A percentile compares a stretch with the other conserved stretches of the same genome.
Conservation (phyloP, 78 protist genomes). For the Pelomyxa schiedti region DNA sequence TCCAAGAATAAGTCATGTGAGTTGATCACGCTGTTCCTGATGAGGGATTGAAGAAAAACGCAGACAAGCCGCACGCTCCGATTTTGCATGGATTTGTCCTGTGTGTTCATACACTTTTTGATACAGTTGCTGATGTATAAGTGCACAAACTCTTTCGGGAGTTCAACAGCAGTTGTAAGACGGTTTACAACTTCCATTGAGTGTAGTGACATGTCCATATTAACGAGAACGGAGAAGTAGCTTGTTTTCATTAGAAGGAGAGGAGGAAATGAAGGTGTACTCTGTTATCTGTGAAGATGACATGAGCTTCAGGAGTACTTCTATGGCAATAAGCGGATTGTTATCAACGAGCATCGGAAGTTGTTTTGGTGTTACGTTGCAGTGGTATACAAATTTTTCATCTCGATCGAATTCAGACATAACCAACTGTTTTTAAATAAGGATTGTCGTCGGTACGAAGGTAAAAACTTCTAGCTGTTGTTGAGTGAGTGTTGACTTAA, state of each 20-base stretch:
- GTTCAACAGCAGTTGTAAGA: constrained; percentile 66
- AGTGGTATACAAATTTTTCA: constrained; percentile 40
- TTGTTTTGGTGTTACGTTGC: constrained; percentile 56
- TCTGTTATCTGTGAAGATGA: constrained; percentile 41
- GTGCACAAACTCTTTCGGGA: constrained; percentile 72
- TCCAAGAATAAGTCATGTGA: constrained; percentile 45
- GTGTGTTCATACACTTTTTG: constrained; percentile 45
- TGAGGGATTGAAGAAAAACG: constrained; percentile 75
- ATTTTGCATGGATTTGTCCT: constrained; percentile 61
- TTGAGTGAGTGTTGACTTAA: no score
- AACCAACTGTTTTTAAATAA: no score
- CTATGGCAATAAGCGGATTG: constrained; percentile 74
- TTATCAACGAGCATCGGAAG: constrained; percentile 71
- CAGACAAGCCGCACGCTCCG: constrained; percentile 77
- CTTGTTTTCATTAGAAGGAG: background rate
- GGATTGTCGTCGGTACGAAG: no score
- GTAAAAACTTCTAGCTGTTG: no score
- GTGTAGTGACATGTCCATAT: constrained; percentile 49
- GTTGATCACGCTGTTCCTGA: constrained; percentile 68
- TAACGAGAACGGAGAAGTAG: constrained; percentile 54
- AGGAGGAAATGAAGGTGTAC: background rate
- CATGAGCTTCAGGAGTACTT: constrained; percentile 60
- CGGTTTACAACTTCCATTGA: constrained; percentile 86
- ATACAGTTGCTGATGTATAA: constrained; percentile 81
- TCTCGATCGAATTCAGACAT: constrained; percentile 21